phyloP scores from a whole-genome alignment of 1,139 yeast species.

The Suhomyces wounanorum region DNA sequence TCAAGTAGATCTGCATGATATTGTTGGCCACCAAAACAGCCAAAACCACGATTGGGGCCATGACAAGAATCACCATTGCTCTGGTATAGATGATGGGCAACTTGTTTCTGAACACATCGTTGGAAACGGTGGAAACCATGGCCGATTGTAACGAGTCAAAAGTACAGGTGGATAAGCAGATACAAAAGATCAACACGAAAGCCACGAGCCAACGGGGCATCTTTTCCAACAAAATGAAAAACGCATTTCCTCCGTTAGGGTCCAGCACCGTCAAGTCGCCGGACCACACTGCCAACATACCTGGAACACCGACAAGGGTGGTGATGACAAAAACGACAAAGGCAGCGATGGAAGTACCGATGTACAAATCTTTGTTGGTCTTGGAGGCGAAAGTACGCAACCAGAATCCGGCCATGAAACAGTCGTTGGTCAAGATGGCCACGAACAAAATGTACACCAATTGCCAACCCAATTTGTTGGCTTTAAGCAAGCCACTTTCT shows the following conservation, averaged over 20 bases:
- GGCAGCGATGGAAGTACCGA: conserved; percentile 77
- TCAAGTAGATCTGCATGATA: conserved; percentile 81
- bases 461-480: conserved; percentile 84
- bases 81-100: conserved; percentile 68
- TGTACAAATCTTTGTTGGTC: conserved; percentile 69
- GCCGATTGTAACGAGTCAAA: conserved; percentile 90
- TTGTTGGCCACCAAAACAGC: conserved; percentile 80
- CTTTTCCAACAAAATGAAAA: conserved; percentile 65
- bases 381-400: conserved; percentile 88
- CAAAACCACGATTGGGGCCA: conserved; percentile 83
- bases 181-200: conserved; percentile 72
- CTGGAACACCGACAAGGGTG: conserved; percentile 78
- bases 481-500: conserved; percentile 64
- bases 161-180: conserved; percentile 80
- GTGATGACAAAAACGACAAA: conserved; percentile 62
- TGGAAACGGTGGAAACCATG: conserved; percentile 83
- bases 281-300: conserved; percentile 89
- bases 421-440: conserved; percentile 87
- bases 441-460: conserved; percentile 78
- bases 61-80: conserved; percentile 67
- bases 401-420: conserved; percentile 93
- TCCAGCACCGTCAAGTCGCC: conserved; percentile 67
- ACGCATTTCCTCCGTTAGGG: conserved; percentile 61
- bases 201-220: conserved; percentile 92
- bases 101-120: conserved; percentile 84